phyloP scores from a whole-genome alignment of 2,329 filamentous ascomycete species.

The Fusarium sp. region DNA sequence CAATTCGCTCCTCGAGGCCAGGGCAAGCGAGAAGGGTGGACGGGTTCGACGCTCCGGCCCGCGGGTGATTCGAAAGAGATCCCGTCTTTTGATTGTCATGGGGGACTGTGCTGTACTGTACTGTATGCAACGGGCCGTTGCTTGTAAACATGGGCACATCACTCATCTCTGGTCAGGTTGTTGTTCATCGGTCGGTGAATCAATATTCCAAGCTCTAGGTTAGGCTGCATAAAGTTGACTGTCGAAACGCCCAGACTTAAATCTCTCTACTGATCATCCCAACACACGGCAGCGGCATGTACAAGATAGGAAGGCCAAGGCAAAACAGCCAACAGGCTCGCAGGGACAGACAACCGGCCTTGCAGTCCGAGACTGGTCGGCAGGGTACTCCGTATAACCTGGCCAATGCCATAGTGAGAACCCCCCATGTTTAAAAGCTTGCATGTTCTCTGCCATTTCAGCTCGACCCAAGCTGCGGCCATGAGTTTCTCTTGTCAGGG shows the following conservation, averaged over 20 bases:
- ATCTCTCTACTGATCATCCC: background rate
- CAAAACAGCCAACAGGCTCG: constrained; percentile 18
- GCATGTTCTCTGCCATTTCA: constrained; percentile 15
- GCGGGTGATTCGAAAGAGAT: constrained; percentile 18
- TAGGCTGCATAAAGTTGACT: constrained; percentile 6
- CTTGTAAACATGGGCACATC: background rate
- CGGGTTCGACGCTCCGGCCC: constrained; percentile 33
- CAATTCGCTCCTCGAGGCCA: constrained; percentile 37
- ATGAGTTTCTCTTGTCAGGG: constrained; percentile 10
- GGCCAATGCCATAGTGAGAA: constrained; percentile 10
- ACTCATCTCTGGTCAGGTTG: background rate
- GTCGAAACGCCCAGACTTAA: background rate
- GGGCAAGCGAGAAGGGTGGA: constrained; percentile 38
- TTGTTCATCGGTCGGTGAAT: constrained; percentile 1
- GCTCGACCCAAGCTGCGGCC: constrained; percentile 21
- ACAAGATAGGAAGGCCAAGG: constrained; percentile 27
- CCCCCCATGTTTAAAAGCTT: constrained; percentile 1
- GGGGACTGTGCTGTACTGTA: background rate
- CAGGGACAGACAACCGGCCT: constrained; percentile 2
- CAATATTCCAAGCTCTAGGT: background rate
- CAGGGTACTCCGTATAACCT: constrained; percentile 12
- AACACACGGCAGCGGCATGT: background rate
- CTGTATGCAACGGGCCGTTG: constrained; percentile 18
- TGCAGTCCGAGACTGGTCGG: constrained; percentile 15
- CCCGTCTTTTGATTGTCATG: constrained; percentile 11